Percentiles rank a stretch among this genome's conserved stretches.
These are phyloP conservation scores for Schizochytrium sp. DNA, from an alignment of 108 stramenopile species.

Conservation along the genomic window DNA sequence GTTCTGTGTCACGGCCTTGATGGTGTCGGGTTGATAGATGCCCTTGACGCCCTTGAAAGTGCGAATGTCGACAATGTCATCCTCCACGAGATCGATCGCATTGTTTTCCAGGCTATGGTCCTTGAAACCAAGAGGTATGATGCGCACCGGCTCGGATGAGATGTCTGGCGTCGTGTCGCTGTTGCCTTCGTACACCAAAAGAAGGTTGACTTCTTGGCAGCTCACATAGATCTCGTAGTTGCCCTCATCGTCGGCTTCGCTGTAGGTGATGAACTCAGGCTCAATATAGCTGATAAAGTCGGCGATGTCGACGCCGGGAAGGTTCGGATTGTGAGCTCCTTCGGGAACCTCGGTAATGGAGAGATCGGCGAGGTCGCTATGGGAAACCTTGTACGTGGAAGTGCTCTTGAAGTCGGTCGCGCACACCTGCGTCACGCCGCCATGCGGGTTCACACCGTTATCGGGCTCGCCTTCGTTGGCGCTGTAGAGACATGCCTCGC, in stretches of 20 bases:
- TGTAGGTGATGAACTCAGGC: neutral
- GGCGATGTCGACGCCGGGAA: neutral
- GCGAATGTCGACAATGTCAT: neutral
- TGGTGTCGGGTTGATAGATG: neutral
- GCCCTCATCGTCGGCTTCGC: neutral
- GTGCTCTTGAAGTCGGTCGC: neutral
- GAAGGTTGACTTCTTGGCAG: neutral
- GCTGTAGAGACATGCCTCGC: neutral
- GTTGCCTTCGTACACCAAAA: neutral
- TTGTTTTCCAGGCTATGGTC: neutral
- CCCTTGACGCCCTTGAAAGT: neutral
- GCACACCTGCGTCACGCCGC: constrained; percentile 1
- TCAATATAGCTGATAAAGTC: neutral
- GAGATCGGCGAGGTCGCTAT: neutral
- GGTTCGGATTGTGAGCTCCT: neutral
- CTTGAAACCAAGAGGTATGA: neutral
- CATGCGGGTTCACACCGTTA: neutral
- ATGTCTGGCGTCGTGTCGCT: neutral
- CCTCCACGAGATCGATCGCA: neutral
- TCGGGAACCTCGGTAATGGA: neutral
- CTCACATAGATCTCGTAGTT: neutral
- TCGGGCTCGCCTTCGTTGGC: neutral
- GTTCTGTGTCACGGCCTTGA: neutral
- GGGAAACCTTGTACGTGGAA: neutral
- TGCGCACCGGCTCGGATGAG: neutral